These are phyloP conservation scores for Scopulariopsis brevicaulis DNA, from an alignment of 2,329 filamentous ascomycete genomes.

Conservation along the genomic window DNA sequence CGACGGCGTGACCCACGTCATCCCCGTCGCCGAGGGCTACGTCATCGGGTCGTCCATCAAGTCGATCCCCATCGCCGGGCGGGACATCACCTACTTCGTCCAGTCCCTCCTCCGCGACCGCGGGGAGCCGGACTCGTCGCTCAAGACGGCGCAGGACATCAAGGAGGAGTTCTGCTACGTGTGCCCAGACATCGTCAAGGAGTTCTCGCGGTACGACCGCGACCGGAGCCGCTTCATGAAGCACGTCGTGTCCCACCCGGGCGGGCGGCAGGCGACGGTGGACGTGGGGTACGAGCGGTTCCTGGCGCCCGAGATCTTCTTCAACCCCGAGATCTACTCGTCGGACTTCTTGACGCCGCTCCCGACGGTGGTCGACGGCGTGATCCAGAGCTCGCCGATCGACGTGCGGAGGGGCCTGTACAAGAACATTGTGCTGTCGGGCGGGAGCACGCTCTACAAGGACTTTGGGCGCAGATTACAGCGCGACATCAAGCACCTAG, in stretches of 20 bases:
- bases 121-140: conserved; percentile 88
- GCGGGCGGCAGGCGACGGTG: conserved; percentile 72
- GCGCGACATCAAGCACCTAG: conserved; percentile 91
- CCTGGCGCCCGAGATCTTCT: conserved; percentile 97
- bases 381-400: conserved; percentile 96
- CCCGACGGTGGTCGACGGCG: conserved; percentile 85
- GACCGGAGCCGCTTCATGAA: conserved; percentile 86
- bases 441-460: conserved; percentile 95
- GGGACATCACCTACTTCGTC: conserved; percentile 98
- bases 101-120: conserved; percentile 92
- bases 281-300: conserved; percentile 98
- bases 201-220: conserved; percentile 87
- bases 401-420: conserved; percentile 94
- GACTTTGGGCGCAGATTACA: conserved; percentile 95
- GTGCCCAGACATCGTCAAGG: conserved; percentile 96
- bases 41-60: conserved; percentile 99
- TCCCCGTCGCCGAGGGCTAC: conserved; percentile 95
- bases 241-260: conserved; percentile 76
- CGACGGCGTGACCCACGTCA: conserved; percentile 98
- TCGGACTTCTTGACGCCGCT: conserved; percentile 96
- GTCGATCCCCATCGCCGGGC: conserved; percentile 93
- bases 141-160: conserved; percentile 96
- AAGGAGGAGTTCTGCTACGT: conserved; percentile 99
- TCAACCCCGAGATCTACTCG: conserved; percentile 99
- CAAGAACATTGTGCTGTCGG: conserved; percentile 98